Conservation (phyloP, 2,329 filamentous ascomycete species). For the Aschersonia sp. region DNA sequence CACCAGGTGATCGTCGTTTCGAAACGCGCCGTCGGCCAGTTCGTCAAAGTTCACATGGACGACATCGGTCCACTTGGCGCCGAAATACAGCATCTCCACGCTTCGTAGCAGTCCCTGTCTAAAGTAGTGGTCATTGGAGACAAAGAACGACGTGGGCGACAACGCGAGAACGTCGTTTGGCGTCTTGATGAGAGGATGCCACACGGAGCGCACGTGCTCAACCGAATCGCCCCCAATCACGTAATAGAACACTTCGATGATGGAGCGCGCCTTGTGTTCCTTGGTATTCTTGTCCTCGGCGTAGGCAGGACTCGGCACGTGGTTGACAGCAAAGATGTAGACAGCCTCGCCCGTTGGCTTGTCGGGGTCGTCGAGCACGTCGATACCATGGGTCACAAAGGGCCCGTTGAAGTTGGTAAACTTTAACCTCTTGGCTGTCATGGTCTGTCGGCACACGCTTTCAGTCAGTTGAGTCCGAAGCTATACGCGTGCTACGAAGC, state of each 20-base stretch:
- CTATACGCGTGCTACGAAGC: neutral
- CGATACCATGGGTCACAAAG: slow-evolving; percentile 46
- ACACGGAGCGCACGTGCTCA: slow-evolving; percentile 35
- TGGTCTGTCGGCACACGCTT: slow-evolving; percentile 5
- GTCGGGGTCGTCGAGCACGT: slow-evolving; percentile 36
- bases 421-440: slow-evolving; percentile 23
- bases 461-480: neutral
- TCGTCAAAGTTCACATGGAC: slow-evolving; percentile 26
- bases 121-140: slow-evolving; percentile 46
- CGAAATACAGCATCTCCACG: slow-evolving; percentile 28
- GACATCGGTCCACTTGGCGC: slow-evolving; percentile 32
- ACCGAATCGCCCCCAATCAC: slow-evolving; percentile 23
- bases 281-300: slow-evolving; percentile 9
- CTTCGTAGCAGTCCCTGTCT: slow-evolving; percentile 28
- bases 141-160: slow-evolving; percentile 32
- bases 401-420: slow-evolving; percentile 36
- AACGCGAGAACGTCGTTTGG: slow-evolving; percentile 42
- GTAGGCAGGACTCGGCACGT: slow-evolving; percentile 33
- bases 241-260: slow-evolving; percentile 44
- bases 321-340: slow-evolving; percentile 47
- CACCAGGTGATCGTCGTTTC: slow-evolving; percentile 18
- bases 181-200: slow-evolving; percentile 35
- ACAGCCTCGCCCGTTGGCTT: slow-evolving; percentile 22
- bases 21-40: slow-evolving; percentile 5
- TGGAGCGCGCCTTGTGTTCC: slow-evolving; percentile 28